Base-by-base conservation (phyloP, 192 early-diverging fungal genomes). In the Paraglomus brasilianum region DNA sequence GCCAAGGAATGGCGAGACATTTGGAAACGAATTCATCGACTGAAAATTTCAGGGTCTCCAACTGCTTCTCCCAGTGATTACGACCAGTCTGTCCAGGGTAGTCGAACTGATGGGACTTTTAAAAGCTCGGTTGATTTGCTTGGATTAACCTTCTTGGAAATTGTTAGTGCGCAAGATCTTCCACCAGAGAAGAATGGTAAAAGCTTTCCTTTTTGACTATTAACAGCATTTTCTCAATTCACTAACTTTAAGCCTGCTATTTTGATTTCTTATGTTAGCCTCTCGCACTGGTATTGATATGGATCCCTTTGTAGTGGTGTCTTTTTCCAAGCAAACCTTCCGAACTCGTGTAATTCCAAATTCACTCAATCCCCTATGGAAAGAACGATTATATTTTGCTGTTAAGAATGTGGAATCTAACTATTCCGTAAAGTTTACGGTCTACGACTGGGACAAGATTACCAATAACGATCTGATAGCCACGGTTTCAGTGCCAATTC, bases 251-350 rank as follows among this genome's bases (percentile, higher is more conserved):
- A 22, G 40, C 10, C n/a, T 72, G 3, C 24, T 73, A 2, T 45
- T 70, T 17, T 47, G 17, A 45, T 21, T 44, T 36, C 52, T 36
- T 56, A 67, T 30, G 53, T 24, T 70, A 78, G 76, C 75, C 10
- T 79, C 83, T 4, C 71, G 82, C n/a, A 84, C 83, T 0, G 80
- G 85, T 7, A 91, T 86, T 71, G 86, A 92, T 71, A 92, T 90
- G 82, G 92, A 93, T 74, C 91, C 92, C 0, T 93, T 92, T 79
- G 90, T 89, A 1, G 78, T 91, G 45, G 80, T 92, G 13, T 85
- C 88, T 8, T 91, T 86, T 76, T 82, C 85, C 22, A 76, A 79
- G 24, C 81, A 84, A 15, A 93, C 88, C 1, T 93, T 88, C 70
- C 75, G 90, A 30, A 92, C 91, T 7, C 72, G 83, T 39, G 78